phyloP scores from a whole-genome alignment of 2,329 filamentous ascomycete species.

The Sarocladiaceae sp. region DNA sequence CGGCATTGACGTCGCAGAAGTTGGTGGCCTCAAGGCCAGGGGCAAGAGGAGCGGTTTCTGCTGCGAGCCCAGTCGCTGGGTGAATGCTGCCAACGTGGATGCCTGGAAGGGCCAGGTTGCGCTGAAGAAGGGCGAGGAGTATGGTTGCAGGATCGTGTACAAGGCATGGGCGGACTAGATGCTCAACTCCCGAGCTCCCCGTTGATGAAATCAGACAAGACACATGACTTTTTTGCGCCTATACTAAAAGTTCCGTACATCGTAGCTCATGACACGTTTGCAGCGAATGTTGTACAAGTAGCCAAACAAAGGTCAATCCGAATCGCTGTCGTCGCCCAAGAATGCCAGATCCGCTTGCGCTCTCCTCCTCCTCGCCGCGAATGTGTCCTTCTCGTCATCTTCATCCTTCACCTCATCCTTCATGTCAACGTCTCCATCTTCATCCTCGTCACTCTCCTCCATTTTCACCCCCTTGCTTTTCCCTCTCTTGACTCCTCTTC shows the following conservation, averaged over 20 bases:
- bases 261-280: neutral
- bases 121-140: constrained; percentile 79
- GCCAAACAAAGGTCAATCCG: constrained; percentile 37
- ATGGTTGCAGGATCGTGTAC: constrained; percentile 79
- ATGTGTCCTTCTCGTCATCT: constrained; percentile 23
- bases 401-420: constrained; percentile 21
- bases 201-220: neutral
- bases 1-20: constrained; percentile 71
- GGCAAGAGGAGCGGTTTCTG: constrained; percentile 75
- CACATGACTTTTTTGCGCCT: no score
- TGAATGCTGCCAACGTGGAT: constrained; percentile 80
- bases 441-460: constrained; percentile 27
- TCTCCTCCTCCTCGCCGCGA: constrained; percentile 42
- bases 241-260: constrained; percentile 1
- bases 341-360: constrained; percentile 57
- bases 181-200: neutral
- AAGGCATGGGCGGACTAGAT: constrained; percentile 69
- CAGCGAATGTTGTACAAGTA: neutral
- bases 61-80: constrained; percentile 85
- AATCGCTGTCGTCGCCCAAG: constrained; percentile 65
- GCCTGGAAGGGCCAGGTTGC: constrained; percentile 76
- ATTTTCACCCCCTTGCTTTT: constrained; percentile 25
- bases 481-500: constrained; percentile 37
- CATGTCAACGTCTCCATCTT: constrained; percentile 20
- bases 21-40: constrained; percentile 59